A percentile compares a stretch with the other conserved stretches of the same genome.
Conservation (phyloP, 2,329 filamentous ascomycete species). For the Daldinia sp. region DNA sequence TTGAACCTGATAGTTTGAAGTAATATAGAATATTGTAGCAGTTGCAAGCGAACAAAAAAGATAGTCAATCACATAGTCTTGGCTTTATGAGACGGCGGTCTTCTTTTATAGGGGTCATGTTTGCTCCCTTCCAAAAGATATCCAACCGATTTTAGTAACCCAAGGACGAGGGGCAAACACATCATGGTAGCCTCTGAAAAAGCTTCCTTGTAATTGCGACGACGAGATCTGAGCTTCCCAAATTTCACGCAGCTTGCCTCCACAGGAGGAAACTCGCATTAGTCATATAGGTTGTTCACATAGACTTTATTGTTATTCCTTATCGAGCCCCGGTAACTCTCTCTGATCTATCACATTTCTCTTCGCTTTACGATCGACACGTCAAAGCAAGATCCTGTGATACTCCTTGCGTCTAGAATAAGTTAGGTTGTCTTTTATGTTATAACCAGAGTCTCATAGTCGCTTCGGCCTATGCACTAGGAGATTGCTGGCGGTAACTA, state of each 20-base stretch:
- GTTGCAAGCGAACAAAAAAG: background rate
- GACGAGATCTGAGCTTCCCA: conserved; percentile 20
- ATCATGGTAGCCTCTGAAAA: conserved; percentile 18
- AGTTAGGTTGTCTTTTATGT: conserved; percentile 16
- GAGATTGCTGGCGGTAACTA: background rate
- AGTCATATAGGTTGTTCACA: conserved; percentile 40
- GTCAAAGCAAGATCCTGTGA: conserved; percentile 22
- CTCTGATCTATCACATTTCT: conserved; percentile 48
- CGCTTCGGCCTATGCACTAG: background rate
- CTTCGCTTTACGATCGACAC: conserved; percentile 22
- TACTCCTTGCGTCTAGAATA: conserved; percentile 20
- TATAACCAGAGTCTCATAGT: conserved; percentile 11
- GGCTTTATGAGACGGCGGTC: conserved; percentile 11
- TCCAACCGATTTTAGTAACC: conserved; percentile 24
- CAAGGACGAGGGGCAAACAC: conserved; percentile 34
- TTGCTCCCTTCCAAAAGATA: conserved; percentile 28
- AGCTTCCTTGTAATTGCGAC: conserved; percentile 12
- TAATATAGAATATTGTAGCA: background rate
- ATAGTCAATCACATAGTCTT: background rate
- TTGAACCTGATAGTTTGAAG: conserved; percentile 3
- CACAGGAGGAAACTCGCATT: conserved; percentile 45
- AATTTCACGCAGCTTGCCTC: conserved; percentile 48
- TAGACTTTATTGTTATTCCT: conserved; percentile 24
- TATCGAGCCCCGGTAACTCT: conserved; percentile 27
- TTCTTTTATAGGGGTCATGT: conserved; percentile 35